phyloP scores from a whole-genome alignment of 257 asterid genomes.

The Lavandula angustifolia region DNA sequence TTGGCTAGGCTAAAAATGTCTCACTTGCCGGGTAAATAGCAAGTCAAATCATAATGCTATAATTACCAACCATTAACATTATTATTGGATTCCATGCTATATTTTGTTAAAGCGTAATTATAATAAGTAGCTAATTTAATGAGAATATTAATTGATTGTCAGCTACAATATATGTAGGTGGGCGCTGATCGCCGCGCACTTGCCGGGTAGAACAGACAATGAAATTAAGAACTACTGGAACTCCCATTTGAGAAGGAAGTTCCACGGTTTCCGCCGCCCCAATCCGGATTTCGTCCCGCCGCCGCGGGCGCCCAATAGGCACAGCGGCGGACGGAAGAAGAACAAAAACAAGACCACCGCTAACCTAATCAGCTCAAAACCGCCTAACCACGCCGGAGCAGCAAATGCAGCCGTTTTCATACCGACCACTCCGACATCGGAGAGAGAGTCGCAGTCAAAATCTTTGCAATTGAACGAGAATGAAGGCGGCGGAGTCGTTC shows the following conservation, averaged over 20 bases:
- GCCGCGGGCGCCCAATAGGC: slow-evolving; percentile 9
- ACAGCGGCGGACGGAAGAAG: slow-evolving; percentile 23
- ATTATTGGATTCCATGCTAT: too few relatives aligned
- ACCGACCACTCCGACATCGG: slow-evolving; percentile 18
- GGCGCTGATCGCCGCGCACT: slow-evolving; percentile 74
- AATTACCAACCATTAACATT: too few relatives aligned
- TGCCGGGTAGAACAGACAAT: slow-evolving; percentile 97
- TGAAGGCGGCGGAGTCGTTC: too few relatives aligned
- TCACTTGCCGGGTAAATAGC: too few relatives aligned
- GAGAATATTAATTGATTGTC: neutral
- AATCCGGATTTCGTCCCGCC: slow-evolving; percentile 31
- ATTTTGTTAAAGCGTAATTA: too few relatives aligned
- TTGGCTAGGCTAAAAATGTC: too few relatives aligned
- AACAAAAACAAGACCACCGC: neutral
- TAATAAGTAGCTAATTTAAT: too few relatives aligned
- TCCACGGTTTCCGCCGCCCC: slow-evolving; percentile 45
- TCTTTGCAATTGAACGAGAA: too few relatives aligned
- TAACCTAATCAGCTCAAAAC: neutral
- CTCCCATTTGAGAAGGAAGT: slow-evolving; percentile 72
- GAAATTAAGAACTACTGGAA: slow-evolving; percentile 92
- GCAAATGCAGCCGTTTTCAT: slow-evolving; percentile 22
- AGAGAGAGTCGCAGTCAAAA: too few relatives aligned
- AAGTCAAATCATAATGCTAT: too few relatives aligned
- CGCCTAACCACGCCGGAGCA: neutral
- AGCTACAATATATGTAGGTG: slow-evolving; percentile 48